These are phyloP conservation scores for Ambrosia hybrid DNA, from an alignment of 140 eudicot species.

Conservation along the genomic window DNA sequence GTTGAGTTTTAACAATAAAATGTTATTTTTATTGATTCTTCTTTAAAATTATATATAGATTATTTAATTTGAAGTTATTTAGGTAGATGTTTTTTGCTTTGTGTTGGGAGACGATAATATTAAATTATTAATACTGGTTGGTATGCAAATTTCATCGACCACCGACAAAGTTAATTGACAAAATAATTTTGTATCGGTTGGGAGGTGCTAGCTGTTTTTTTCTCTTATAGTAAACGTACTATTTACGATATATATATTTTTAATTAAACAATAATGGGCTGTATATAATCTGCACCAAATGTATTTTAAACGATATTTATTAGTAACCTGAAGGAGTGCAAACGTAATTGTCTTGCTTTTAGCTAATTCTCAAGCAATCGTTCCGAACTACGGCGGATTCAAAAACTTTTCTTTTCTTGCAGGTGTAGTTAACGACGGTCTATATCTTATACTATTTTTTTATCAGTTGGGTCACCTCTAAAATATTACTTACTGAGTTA, in stretches of 20 bases:
- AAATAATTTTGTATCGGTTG: neutral
- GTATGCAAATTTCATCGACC: neutral
- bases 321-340: neutral
- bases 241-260: neutral
- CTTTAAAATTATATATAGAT: too few relatives aligned
- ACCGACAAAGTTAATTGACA: neutral
- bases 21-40: too few relatives aligned
- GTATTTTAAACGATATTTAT: neutral
- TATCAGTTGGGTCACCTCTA: too few relatives aligned
- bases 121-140: neutral
- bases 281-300: neutral
- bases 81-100: neutral
- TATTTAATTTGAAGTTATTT: neutral
- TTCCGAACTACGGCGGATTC: too few relatives aligned
- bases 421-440: too few relatives aligned
- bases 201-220: conserved; percentile 11
- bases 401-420: too few relatives aligned
- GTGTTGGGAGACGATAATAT: neutral
- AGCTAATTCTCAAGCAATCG: neutral
- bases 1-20: too few relatives aligned
- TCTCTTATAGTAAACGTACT: neutral
- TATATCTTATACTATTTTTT: too few relatives aligned
- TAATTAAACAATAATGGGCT: neutral
- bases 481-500: too few relatives aligned
- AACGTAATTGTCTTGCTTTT: neutral